phyloP scores from a whole-genome alignment of 2,329 filamentous ascomycete species.

The Exophiala bonariae region DNA sequence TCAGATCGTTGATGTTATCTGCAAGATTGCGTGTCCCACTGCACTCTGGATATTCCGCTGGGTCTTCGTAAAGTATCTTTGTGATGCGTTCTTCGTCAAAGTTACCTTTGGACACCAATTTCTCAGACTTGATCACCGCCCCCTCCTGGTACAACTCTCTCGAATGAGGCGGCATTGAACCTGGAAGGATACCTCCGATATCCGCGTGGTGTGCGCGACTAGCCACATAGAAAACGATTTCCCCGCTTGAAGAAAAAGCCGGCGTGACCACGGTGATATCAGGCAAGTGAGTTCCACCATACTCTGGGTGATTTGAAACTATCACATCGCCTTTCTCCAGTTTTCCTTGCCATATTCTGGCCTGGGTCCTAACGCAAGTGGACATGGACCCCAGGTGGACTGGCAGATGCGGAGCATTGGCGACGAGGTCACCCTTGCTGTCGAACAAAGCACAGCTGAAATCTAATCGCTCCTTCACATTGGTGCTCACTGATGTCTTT shows the following conservation, averaged over 20 bases:
- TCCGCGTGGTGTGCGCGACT: slow-evolving; percentile 80
- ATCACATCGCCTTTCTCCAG: slow-evolving; percentile 78
- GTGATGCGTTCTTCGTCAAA: slow-evolving; percentile 78
- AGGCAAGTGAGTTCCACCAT: slow-evolving; percentile 78
- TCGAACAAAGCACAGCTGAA: slow-evolving; percentile 79
- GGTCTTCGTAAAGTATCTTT: slow-evolving; percentile 70
- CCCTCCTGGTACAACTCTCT: slow-evolving; percentile 66
- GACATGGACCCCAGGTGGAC: slow-evolving; percentile 80
- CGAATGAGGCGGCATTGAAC: slow-evolving; percentile 80
- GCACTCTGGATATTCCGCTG: slow-evolving; percentile 73
- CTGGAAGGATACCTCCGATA: slow-evolving; percentile 79
- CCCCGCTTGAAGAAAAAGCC: slow-evolving; percentile 62
- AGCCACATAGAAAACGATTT: slow-evolving; percentile 80
- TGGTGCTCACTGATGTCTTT: slow-evolving; percentile 58
- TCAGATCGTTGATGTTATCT: slow-evolving; percentile 83
- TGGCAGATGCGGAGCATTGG: slow-evolving; percentile 75
- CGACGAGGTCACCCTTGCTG: slow-evolving; percentile 68
- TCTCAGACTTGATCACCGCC: slow-evolving; percentile 62
- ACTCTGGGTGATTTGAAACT: slow-evolving; percentile 82
- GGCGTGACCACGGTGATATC: slow-evolving; percentile 82
- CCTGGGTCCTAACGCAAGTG: slow-evolving; percentile 73
- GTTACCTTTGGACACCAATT: slow-evolving; percentile 50
- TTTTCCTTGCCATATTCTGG: slow-evolving; percentile 75
- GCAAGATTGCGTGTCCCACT: slow-evolving; percentile 75
- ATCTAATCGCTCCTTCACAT: slow-evolving; percentile 79